These are phyloP conservation scores for Pestalotiopsis sp. DNA, from an alignment of 2,329 filamentous ascomycete species.

Conservation along the genomic window DNA sequence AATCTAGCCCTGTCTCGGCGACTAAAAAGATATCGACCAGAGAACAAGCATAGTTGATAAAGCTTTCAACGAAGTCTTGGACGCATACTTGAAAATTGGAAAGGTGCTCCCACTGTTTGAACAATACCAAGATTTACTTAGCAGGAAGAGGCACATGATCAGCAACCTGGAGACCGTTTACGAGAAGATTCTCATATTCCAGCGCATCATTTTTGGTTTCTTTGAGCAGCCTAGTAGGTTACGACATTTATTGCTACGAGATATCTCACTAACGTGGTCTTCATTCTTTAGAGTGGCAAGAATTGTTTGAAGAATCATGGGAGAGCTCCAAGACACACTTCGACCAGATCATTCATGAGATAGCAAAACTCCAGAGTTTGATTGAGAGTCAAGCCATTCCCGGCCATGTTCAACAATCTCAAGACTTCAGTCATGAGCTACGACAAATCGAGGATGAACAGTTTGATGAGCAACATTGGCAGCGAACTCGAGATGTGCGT, in stretches of 20 bases:
- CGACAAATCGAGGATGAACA: neutral
- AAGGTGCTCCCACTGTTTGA: conserved; percentile 22
- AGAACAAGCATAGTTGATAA: neutral
- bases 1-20: neutral
- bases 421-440: neutral
- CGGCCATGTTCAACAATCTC: conserved; percentile 20
- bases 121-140: conserved; percentile 22
- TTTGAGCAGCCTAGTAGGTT: conserved; percentile 23
- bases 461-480: neutral
- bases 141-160: conserved; percentile 18
- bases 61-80: conserved; percentile 20
- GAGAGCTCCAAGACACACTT: conserved; percentile 21
- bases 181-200: conserved; percentile 23
- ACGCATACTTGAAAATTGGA: conserved; percentile 25
- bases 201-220: conserved; percentile 18
- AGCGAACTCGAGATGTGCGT: neutral
- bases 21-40: conserved; percentile 12
- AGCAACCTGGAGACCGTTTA: conserved; percentile 19
- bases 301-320: conserved; percentile 29
- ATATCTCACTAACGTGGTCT: neutral
- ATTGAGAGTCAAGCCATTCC: conserved; percentile 24
- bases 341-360: conserved; percentile 20
- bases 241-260: neutral
- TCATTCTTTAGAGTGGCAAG: conserved; percentile 24
- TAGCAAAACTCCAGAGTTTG: conserved; percentile 19